These are phyloP conservation scores for Jatropha podagrica DNA, from an alignment of 441 rosid species.

Conservation along the genomic window DNA sequence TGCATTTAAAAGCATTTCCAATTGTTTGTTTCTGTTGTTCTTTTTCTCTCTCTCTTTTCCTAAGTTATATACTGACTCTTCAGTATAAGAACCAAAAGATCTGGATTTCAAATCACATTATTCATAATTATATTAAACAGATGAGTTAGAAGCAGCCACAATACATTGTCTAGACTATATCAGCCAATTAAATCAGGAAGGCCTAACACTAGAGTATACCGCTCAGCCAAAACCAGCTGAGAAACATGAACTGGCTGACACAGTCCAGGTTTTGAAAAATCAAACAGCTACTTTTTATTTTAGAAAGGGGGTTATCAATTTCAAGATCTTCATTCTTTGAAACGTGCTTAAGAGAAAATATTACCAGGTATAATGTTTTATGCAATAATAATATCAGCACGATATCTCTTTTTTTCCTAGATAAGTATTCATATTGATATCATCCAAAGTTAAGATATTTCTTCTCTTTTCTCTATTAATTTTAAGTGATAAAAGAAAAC, in stretches of 20 bases:
- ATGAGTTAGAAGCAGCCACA: not conserved
- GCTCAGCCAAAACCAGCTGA: not conserved
- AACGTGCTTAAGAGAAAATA: not conserved
- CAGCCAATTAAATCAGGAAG: not conserved
- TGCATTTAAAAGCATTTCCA: not conserved
- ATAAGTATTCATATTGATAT: not conserved
- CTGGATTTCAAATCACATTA: not conserved
- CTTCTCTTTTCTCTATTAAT: not conserved
- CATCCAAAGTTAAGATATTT: not conserved
- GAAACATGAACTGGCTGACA: conserved; percentile 3
- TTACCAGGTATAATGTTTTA: not conserved
- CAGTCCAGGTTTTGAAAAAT: not conserved
- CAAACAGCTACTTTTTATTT: not conserved
- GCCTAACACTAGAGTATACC: not conserved
- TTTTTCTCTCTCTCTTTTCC: not conserved
- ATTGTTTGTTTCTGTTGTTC: not conserved
- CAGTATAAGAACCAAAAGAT: not conserved
- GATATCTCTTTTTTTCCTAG: not conserved
- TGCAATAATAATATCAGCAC: not conserved
- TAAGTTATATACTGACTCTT: not conserved
- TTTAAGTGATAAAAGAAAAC: not conserved
- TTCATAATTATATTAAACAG: not conserved
- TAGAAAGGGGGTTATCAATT: not conserved
- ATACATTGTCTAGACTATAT: not conserved
- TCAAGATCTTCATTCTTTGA: not conserved